Percentiles rank a stretch among this genome's conserved stretches.
Evolutionary conservation across 2,329 filamentous ascomycete species (phyloP).

Genomic region (Microcyclospora pomicola): DNA sequence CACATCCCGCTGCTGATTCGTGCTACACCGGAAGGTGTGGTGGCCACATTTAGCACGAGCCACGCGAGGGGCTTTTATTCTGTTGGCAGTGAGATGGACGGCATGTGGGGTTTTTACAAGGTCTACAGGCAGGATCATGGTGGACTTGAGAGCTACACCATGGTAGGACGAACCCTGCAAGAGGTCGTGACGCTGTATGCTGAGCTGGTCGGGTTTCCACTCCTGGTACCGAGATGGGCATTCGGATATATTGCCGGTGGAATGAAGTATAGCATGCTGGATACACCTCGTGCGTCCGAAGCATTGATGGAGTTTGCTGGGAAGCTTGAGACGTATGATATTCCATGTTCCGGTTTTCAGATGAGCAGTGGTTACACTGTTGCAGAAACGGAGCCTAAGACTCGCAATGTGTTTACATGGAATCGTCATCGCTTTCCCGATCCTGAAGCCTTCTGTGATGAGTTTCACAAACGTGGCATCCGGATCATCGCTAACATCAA

Average conservation of each 20-base stretch:
- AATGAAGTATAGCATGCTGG: constrained; percentile 45
- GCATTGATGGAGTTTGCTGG: constrained; percentile 46
- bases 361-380: constrained; percentile 63
- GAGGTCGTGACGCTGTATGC: constrained; percentile 55
- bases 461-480: constrained; percentile 51
- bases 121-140: constrained; percentile 60
- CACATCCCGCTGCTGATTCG: constrained; percentile 62
- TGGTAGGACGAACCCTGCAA: constrained; percentile 51
- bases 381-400: constrained; percentile 52
- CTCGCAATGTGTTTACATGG: constrained; percentile 59
- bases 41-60: constrained; percentile 54
- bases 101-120: constrained; percentile 62
- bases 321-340: constrained; percentile 49
- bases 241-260: constrained; percentile 62
- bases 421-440: constrained; percentile 57
- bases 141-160: constrained; percentile 56
- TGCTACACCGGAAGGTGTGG: constrained; percentile 47
- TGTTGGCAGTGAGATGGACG: constrained; percentile 59
- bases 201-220: constrained; percentile 52
- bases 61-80: constrained; percentile 51
- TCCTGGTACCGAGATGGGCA: constrained; percentile 56
- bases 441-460: constrained; percentile 47
- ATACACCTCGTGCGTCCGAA: constrained; percentile 41
- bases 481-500: constrained; percentile 59
- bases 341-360: constrained; percentile 57